These are phyloP conservation scores for Penicillium cataractarum DNA, from an alignment of 495 filamentous ascomycete species.

Conservation along the genomic window DNA sequence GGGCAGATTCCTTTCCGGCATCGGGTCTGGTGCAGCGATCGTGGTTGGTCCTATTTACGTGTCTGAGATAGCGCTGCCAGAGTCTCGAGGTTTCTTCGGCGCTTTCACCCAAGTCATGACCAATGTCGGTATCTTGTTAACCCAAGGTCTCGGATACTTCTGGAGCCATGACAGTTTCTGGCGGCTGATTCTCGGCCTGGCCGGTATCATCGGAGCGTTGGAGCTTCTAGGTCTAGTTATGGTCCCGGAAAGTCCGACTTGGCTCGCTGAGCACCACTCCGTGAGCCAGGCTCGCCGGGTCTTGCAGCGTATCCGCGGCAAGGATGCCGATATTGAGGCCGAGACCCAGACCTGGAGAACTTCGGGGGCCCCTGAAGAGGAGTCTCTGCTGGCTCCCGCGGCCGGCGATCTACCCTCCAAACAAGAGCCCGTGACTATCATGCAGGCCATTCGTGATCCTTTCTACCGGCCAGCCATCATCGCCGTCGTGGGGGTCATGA, in stretches of 20 bases:
- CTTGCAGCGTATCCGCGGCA: constrained; percentile 75
- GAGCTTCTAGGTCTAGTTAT: constrained; percentile 69
- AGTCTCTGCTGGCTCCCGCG: constrained; percentile 48
- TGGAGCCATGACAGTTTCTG: constrained; percentile 76
- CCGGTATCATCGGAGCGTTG: constrained; percentile 65
- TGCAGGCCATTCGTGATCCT: constrained; percentile 64
- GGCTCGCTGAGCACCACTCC: constrained; percentile 73
- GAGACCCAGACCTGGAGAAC: constrained; percentile 70
- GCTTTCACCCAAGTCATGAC: constrained; percentile 91
- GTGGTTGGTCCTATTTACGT: constrained; percentile 98
- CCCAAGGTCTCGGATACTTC: constrained; percentile 86
- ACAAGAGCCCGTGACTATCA: constrained; percentile 62
- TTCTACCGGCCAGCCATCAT: constrained; percentile 75
- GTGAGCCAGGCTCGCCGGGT: constrained; percentile 61
- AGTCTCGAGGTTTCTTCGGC: constrained; percentile 81
- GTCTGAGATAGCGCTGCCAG: constrained; percentile 82
- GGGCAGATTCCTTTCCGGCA: constrained; percentile 78
- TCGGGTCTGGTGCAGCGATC: constrained; percentile 83
- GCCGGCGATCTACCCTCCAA: constrained; percentile 32
- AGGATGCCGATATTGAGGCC: constrained; percentile 66
- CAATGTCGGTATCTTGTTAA: constrained; percentile 86
- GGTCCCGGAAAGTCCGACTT: constrained; percentile 83
- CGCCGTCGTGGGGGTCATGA: constrained; percentile 88
- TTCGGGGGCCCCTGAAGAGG: constrained; percentile 46
- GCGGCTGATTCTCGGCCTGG: constrained; percentile 79